Base-by-base conservation (phyloP, 2,329 filamentous ascomycete genomes). In the Aaosphaeria arxii region DNA sequence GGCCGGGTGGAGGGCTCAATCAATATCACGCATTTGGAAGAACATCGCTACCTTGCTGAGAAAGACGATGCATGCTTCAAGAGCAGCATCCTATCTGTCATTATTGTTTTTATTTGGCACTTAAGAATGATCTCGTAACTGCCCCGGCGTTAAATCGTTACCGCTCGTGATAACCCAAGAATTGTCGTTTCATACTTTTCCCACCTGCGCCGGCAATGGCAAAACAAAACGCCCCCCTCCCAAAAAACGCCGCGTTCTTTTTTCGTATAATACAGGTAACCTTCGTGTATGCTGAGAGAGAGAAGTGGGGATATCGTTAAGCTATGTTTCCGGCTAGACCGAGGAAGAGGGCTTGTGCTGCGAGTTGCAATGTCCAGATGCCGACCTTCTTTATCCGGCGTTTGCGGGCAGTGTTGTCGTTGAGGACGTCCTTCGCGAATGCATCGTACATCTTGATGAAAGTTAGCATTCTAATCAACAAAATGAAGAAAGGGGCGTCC, bases 301-400 rank as follows among this genome's bases (percentile, higher is more conserved):
- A 24, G 17, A 24, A 24, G 17, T 24, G 17, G 17, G 17, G 17
- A 24, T 24, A 24, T 24, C 17, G 17, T 56, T 63, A 83, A 47
- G 80, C 80, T 52, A 84, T 77, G 57, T 91, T 94, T 11, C 92
- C 92, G 4, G 91, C 92, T 78, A 97, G 88, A 7, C 94, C 94
- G 74, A 97, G 87, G 66, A 97, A 94, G 33, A 99, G 80, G 3
- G 92, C 94, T 67, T 99, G 94, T 6, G 92, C 88, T 5, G 92
- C 89, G 48, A 99, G 76, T 59, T 92, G 91, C 47, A 97, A 78
- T 3, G 91, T 96, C 94, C 94, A 99, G 62, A 97, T 86, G 31
- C 94, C 94, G 30, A 96, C 94, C 73, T 97, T 96, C n/a, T 36
- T 91, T 66, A 99, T 87, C 40, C 94, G 81, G 44, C 92, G 81